Evolutionary conservation across 2,329 filamentous ascomycete species (phyloP).

Genomic region (Claviceps maximensis): DNA sequence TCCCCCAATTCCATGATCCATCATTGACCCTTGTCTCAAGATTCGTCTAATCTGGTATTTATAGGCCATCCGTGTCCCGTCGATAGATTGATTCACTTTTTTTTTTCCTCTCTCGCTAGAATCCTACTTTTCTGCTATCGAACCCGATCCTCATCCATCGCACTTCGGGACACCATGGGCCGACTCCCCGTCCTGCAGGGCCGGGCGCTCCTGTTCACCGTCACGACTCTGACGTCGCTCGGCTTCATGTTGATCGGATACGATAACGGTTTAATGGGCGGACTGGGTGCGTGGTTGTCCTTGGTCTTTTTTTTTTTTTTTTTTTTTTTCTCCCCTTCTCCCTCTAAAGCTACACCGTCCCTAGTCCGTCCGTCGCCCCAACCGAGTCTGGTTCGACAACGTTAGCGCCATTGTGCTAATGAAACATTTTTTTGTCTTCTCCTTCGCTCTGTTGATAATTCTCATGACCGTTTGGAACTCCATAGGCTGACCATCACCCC

Average conservation of each 20-base stretch:
- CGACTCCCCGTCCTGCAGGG: constrained; percentile 12
- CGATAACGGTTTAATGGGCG: constrained; percentile 32
- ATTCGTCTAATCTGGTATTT: no score
- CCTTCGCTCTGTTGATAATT: no score
- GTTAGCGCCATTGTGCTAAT: not conserved
- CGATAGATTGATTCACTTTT: not conserved
- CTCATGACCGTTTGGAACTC: no score
- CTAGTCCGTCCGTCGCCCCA: not conserved
- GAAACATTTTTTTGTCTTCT: not conserved
- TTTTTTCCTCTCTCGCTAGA: not conserved
- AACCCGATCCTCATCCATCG: no score
- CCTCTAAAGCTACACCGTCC: not conserved
- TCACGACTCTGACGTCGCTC: constrained; percentile 30
- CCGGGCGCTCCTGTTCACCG: constrained; percentile 25
- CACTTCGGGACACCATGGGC: not conserved
- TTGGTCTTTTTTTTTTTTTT: no score
- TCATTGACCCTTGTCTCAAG: no score
- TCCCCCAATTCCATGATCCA: no score
- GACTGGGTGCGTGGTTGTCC: constrained; percentile 16
- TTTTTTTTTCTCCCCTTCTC: no score
- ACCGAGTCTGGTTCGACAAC: not conserved
- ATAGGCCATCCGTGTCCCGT: no score
- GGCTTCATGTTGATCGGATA: constrained; percentile 36
- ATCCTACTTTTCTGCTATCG: no score
- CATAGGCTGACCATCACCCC: no score